These are phyloP conservation scores for Hymenoscyphus scutula DNA, from an alignment of 2,329 filamentous ascomycete genomes.

Conservation along the genomic window DNA sequence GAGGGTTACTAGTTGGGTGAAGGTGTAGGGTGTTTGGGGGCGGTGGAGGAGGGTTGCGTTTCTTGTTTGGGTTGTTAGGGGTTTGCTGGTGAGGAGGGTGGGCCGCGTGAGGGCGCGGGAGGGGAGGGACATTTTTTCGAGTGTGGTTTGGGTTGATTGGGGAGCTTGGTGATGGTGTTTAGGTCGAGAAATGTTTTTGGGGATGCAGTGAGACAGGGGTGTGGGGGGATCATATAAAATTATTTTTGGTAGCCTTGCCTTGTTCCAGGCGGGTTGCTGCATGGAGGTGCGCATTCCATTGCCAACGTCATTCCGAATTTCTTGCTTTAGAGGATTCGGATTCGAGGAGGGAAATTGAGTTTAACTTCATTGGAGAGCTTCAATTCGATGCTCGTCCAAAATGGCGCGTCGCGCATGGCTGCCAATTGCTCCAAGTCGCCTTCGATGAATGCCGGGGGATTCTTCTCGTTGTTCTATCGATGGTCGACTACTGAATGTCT, in stretches of 20 bases:
- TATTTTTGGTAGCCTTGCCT: background rate
- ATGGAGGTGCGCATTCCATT: background rate
- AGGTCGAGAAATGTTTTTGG: conserved; percentile 11
- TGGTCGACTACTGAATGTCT: conserved; percentile 17
- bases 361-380: background rate
- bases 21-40: conserved; percentile 90
- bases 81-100: conserved; percentile 9
- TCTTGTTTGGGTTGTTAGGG: conserved; percentile 42
- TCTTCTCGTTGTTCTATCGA: conserved; percentile 26
- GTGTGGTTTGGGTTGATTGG: background rate
- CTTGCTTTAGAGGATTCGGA: background rate
- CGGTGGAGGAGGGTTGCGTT: conserved; percentile 83
- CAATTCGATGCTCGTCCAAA: conserved; percentile 22
- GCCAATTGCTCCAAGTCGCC: conserved; percentile 9
- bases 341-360: background rate
- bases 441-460: conserved; percentile 18
- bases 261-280: background rate
- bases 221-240: background rate
- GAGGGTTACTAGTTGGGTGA: conserved; percentile 92
- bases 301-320: background rate
- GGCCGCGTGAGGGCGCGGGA: conserved; percentile 24
- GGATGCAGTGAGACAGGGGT: conserved; percentile 9
- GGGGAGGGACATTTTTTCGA: conserved; percentile 18
- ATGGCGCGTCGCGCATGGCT: conserved; percentile 20
- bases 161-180: conserved; percentile 1